A percentile compares a stretch with the other conserved stretches of the same genome.
These are phyloP conservation scores for Aeminium ludgeri DNA, from an alignment of 495 filamentous ascomycete genomes.

Conservation along the genomic window DNA sequence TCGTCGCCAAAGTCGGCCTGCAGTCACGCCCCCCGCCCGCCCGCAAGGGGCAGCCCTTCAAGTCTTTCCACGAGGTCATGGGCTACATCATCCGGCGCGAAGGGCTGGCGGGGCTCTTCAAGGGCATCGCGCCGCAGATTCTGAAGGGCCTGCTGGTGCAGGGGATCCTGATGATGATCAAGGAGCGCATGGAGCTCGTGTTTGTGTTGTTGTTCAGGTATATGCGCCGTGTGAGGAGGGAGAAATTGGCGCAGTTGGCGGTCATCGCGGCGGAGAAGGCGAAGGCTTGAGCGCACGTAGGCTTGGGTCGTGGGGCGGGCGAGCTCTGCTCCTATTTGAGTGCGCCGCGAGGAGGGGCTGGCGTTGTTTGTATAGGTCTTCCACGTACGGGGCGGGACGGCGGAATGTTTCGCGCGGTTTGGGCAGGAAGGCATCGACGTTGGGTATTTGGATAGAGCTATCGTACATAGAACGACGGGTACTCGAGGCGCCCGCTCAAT, in stretches of 20 bases:
- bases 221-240: constrained; percentile 48
- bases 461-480: too few relatives aligned
- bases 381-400: too few relatives aligned
- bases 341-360: too few relatives aligned
- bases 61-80: constrained; percentile 92
- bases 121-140: constrained; percentile 90
- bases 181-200: constrained; percentile 84
- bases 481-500: too few relatives aligned
- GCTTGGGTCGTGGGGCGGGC: too few relatives aligned
- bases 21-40: constrained; percentile 80
- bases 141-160: constrained; percentile 87
- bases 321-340: too few relatives aligned
- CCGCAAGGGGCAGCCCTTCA: constrained; percentile 81
- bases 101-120: constrained; percentile 69
- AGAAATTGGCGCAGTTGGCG: constrained; percentile 54
- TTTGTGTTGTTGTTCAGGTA: constrained; percentile 81
- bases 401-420: too few relatives aligned
- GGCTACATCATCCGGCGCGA: constrained; percentile 78
- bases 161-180: constrained; percentile 97
- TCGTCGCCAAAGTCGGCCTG: constrained; percentile 93
- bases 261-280: constrained; percentile 36
- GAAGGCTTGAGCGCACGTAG: constrained; percentile 3
- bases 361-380: too few relatives aligned
- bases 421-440: too few relatives aligned
- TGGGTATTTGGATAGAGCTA: too few relatives aligned